Base-by-base conservation (phyloP, 2,329 filamentous ascomycete genomes). In the Alternaria longipes region DNA sequence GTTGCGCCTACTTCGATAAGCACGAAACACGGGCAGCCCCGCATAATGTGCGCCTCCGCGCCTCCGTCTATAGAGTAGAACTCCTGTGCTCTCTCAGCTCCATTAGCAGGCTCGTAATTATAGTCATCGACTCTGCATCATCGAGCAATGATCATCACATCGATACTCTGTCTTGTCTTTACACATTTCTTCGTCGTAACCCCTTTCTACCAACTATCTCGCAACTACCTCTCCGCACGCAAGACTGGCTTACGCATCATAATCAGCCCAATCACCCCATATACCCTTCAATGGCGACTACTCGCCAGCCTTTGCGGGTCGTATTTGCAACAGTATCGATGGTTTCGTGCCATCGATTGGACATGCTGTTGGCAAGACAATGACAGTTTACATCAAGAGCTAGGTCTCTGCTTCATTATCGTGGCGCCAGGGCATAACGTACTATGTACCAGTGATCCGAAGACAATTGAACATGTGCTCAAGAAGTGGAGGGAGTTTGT, bases 401-500 rank as follows among this genome's bases (percentile, higher is more conserved):
- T 70, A 14, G 71, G 70, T 6, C 8, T 34, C 1, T 67, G 45
- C 34, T 70, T 68, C 34, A 55, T 69, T 1, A 40, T 74, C 5
- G 69, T 71, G 8, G 59, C 50, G 9, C 62, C 69, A 4, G 56
- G 46, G 2, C 26, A 42, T 6, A 69, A 66, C 45, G 41, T 67
- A 22, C 32, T 74, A 34, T 60, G 59, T 45, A 68, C 65, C 4
- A 62, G 61, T 36, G 68, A 74, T 54, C 34, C 60, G 12, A 61
- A 44, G 32, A 63, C 64, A 24, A 59, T 69, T 40, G 60, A 62
- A 8, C 20, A 60, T 41, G 60, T 69, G 14, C 58, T 71, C 22
- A 50, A 40, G 53, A 62, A 59, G 18, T 60, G 69, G 59, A 73
- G 66, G 51, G 64, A 65, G 3, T 73, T 71, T 59, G 45, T 66